A percentile compares a stretch with the other conserved stretches of the same genome.
These are phyloP conservation scores for Mallotus repandus DNA, from an alignment of 441 rosid species.

Conservation along the genomic window DNA sequence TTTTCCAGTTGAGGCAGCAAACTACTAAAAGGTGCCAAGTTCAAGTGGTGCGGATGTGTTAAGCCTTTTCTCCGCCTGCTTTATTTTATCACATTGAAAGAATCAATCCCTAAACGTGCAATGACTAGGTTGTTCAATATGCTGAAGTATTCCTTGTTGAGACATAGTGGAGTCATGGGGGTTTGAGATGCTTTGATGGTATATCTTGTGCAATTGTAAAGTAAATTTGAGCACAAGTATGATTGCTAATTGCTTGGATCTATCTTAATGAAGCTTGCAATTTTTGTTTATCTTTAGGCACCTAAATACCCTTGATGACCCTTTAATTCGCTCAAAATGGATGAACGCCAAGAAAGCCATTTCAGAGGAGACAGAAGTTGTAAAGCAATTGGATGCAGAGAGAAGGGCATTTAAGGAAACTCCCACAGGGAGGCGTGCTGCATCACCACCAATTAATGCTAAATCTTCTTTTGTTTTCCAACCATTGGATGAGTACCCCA, in stretches of 20 bases:
- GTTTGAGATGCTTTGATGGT: background rate
- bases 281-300: conserved; percentile 48
- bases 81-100: too few relatives aligned
- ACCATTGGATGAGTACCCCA: conserved; percentile 93
- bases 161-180: background rate
- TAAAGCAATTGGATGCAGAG: conserved; percentile 91
- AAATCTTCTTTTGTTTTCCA: conserved; percentile 92
- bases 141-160: too few relatives aligned
- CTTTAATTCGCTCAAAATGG: conserved; percentile 84
- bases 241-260: background rate
- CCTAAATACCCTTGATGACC: conserved; percentile 78
- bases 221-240: conserved; percentile 2
- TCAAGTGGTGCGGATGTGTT: too few relatives aligned
- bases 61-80: too few relatives aligned
- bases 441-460: conserved; percentile 83
- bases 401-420: conserved; percentile 88
- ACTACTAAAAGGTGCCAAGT: too few relatives aligned
- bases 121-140: too few relatives aligned
- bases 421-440: conserved; percentile 66
- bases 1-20: too few relatives aligned
- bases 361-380: conserved; percentile 90
- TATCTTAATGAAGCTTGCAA: conserved; percentile 2
- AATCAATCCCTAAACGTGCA: too few relatives aligned
- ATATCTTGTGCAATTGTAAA: background rate
- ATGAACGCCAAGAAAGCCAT: conserved; percentile 90